These are phyloP conservation scores for Auriculariales sp. DNA, from an alignment of 768 basidiomycete species.

Conservation along the genomic window DNA sequence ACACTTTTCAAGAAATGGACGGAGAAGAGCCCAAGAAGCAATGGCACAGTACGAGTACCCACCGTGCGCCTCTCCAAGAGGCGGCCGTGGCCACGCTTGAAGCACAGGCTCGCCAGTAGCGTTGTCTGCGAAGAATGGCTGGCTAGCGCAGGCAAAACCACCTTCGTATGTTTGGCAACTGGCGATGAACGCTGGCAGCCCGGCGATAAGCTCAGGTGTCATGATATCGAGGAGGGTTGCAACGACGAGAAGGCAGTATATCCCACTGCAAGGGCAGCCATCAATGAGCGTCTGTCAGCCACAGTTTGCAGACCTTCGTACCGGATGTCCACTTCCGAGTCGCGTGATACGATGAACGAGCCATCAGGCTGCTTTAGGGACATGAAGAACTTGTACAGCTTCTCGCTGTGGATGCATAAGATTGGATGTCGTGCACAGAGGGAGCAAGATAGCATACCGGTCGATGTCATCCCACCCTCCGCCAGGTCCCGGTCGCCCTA, in stretches of 20 bases:
- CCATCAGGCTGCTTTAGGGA: constrained; percentile 86
- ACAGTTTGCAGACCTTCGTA: constrained; percentile 20
- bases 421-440: background rate
- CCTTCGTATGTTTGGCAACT: constrained; percentile 97
- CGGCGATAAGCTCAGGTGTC: constrained; percentile 72
- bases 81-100: constrained; percentile 42
- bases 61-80: constrained; percentile 92
- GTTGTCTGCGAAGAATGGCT: constrained; percentile 48
- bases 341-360: constrained; percentile 75
- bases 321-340: constrained; percentile 92
- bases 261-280: constrained; percentile 44
- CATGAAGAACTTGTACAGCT: constrained; percentile 81
- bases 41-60: constrained; percentile 94
- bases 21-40: constrained; percentile 69
- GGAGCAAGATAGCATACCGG: constrained; percentile 30
- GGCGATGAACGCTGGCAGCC: constrained; percentile 65
- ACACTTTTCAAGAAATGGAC: constrained; percentile 25
- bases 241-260: constrained; percentile 79
- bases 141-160: constrained; percentile 72
- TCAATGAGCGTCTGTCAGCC: background rate
- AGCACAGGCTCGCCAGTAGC: constrained; percentile 11
- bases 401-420: constrained; percentile 29
- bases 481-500: constrained; percentile 51
- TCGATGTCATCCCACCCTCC: constrained; percentile 85
- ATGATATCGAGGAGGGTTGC: constrained; percentile 75